Conservation (phyloP, 192 early-diverging fungal species). For the Gigaspora rosea region DNA sequence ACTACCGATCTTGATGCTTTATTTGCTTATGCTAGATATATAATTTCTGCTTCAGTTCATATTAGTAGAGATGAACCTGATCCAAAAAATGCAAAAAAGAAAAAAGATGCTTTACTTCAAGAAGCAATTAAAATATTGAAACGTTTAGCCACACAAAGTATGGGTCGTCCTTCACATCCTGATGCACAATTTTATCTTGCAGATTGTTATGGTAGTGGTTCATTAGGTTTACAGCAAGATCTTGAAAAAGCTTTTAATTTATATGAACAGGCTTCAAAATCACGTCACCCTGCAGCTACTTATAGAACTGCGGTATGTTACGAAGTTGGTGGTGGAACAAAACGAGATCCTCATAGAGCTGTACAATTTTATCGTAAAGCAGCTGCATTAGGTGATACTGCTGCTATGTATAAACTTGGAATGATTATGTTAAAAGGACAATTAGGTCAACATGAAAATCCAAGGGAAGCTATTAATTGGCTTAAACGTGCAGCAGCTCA, state of each 20-base stretch:
- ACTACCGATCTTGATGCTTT: conserved; percentile 73
- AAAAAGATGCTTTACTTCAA: conserved; percentile 68
- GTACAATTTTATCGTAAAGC: conserved; percentile 94
- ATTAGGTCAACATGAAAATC: conserved; percentile 72
- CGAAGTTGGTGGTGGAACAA: conserved; percentile 93
- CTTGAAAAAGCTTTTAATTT: conserved; percentile 87
- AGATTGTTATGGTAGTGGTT: conserved; percentile 85
- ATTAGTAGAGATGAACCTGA: conserved; percentile 65
- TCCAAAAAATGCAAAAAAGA: conserved; percentile 67
- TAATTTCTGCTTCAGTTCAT: conserved; percentile 76
- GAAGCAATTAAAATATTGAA: conserved; percentile 90
- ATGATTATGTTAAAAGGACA: conserved; percentile 88
- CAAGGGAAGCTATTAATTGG: conserved; percentile 92
- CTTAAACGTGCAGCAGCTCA: conserved; percentile 89
- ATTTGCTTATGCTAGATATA: conserved; percentile 85
- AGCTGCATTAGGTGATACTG: conserved; percentile 84
- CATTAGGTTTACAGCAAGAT: conserved; percentile 75
- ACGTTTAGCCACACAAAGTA: conserved; percentile 71
- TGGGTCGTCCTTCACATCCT: conserved; percentile 68
- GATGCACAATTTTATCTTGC: conserved; percentile 95
- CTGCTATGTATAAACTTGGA: conserved; percentile 97
- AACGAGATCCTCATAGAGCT: conserved; percentile 75
- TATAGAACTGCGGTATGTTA: conserved; percentile 96
- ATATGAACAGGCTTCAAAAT: conserved; percentile 92
- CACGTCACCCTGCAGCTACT: conserved; percentile 86